phyloP scores from a whole-genome alignment of 2,329 filamentous ascomycete species.

The Alternaria solani region DNA sequence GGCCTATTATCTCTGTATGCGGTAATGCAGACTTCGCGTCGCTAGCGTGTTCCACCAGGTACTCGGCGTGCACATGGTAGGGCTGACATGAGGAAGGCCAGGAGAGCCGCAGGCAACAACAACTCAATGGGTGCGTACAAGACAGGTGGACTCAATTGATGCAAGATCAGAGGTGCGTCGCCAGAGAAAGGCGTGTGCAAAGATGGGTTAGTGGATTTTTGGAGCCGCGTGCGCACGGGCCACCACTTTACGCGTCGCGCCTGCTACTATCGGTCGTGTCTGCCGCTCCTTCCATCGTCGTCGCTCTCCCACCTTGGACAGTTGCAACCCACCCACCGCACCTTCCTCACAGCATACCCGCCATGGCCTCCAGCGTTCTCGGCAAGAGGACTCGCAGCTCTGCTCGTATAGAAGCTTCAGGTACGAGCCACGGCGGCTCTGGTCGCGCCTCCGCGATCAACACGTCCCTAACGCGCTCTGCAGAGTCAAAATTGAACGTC shows the following conservation, averaged over 20 bases:
- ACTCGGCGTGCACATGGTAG: too few relatives aligned
- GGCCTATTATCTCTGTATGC: too few relatives aligned
- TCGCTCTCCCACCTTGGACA: conserved; percentile 27
- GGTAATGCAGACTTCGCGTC: background rate
- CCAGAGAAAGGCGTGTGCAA: background rate
- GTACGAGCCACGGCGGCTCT: conserved; percentile 31
- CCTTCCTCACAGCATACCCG: conserved; percentile 25
- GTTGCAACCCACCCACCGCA: conserved; percentile 30
- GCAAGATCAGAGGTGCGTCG: background rate
- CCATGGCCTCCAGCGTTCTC: conserved; percentile 47
- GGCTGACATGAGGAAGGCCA: too few relatives aligned
- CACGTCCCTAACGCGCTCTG: conserved; percentile 36
- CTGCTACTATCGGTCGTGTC: background rate
- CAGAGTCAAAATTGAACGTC: conserved; percentile 34
- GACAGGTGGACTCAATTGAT: background rate
- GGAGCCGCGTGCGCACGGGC: background rate
- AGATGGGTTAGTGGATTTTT: background rate
- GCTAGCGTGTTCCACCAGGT: too few relatives aligned
- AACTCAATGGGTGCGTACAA: background rate
- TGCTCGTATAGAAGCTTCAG: conserved; percentile 31
- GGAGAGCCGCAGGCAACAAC: too few relatives aligned
- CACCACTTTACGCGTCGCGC: conserved; percentile 20
- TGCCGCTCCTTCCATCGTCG: conserved; percentile 23
- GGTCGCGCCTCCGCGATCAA: conserved; percentile 16
- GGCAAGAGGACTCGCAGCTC: conserved; percentile 52